A percentile compares a stretch with the other conserved stretches of the same genome.
Evolutionary conservation across 441 rosid genomes (phyloP).

Genomic region (Corymbia calophylla): DNA sequence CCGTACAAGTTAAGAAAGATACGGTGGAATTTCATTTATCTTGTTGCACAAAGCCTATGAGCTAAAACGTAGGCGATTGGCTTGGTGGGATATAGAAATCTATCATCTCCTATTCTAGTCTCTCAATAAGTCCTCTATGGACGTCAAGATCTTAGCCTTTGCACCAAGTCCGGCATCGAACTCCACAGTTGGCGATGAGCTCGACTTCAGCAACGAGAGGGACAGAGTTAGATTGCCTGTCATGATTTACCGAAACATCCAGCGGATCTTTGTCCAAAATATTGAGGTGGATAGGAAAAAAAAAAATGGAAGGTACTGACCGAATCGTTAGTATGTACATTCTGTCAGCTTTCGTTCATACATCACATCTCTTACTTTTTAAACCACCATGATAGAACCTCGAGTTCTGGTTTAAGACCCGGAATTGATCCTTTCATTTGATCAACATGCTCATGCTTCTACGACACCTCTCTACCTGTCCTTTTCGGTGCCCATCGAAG

Average conservation of each 20-base stretch:
- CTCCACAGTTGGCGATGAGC: background rate
- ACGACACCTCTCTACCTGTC: no score
- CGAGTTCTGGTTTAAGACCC: no score
- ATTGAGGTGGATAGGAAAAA: background rate
- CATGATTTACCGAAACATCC: background rate
- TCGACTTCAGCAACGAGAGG: background rate
- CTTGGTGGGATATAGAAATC: background rate
- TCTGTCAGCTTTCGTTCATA: background rate
- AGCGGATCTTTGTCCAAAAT: background rate
- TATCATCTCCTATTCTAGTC: background rate
- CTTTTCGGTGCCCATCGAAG: no score
- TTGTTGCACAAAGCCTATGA: background rate
- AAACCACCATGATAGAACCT: no score
- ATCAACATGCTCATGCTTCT: no score
- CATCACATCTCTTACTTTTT: no score
- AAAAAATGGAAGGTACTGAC: background rate
- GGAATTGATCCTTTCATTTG: no score
- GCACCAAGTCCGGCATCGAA: background rate
- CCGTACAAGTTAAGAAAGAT: background rate
- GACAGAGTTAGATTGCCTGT: background rate
- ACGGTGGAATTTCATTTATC: background rate
- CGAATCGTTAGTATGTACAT: background rate
- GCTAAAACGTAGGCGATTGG: background rate
- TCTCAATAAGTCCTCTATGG: background rate
- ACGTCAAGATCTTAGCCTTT: background rate